Conservation (phyloP, 371 early-diverging fungal species). For the Umbelopsis sp. region DNA sequence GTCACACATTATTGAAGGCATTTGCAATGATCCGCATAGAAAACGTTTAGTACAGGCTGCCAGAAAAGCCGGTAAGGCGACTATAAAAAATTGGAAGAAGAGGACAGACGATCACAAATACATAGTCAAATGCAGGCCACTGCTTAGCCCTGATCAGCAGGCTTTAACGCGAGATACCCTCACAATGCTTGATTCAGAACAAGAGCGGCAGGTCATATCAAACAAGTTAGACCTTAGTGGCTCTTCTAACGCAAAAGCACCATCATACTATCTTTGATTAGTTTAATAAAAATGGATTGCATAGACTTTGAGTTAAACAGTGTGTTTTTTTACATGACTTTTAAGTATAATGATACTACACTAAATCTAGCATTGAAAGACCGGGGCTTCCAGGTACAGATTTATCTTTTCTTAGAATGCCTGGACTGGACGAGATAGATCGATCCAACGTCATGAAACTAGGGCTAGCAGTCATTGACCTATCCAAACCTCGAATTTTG, state of each 20-base stretch:
- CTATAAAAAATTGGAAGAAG: conserved; percentile 12
- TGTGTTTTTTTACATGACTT: too few relatives aligned
- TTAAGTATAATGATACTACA: too few relatives aligned
- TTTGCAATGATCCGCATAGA: conserved; percentile 21
- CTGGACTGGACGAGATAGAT: not conserved
- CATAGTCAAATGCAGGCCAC: not conserved
- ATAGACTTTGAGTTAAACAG: not conserved
- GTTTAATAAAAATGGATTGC: not conserved
- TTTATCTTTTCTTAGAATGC: too few relatives aligned
- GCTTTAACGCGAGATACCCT: not conserved
- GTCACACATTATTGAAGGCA: conserved; percentile 25
- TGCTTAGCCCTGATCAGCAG: not conserved
- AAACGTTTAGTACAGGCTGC: conserved; percentile 18
- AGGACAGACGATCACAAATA: not conserved
- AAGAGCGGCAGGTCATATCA: not conserved
- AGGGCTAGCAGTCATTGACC: not conserved
- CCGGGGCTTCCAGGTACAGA: too few relatives aligned
- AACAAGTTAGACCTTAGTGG: not conserved
- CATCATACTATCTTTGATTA: not conserved
- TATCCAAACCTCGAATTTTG: not conserved
- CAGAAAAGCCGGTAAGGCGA: conserved; percentile 5
- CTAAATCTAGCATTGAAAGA: too few relatives aligned
- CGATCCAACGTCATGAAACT: not conserved
- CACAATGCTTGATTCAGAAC: not conserved
- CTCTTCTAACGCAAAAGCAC: not conserved